Percentiles rank a stretch among this genome's conserved stretches.
Conservation (phyloP, 345 rosid species). For the Salix viminalis region DNA sequence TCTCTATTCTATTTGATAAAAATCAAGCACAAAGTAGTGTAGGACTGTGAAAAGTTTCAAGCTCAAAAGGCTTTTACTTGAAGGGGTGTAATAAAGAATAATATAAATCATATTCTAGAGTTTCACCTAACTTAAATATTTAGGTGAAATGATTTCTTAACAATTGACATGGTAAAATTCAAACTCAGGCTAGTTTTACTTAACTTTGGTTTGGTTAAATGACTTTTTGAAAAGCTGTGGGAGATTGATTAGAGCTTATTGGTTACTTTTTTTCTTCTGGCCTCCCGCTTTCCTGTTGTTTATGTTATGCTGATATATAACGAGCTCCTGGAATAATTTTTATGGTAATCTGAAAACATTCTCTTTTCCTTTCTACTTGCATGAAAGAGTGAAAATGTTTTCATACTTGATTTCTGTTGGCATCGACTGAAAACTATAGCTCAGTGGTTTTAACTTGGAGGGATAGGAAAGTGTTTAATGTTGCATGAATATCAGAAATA, state of each 20-base stretch:
- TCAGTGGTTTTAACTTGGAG: neutral
- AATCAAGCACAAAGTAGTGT: too few species aligned
- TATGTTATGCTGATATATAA: neutral
- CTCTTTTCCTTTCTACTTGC: neutral
- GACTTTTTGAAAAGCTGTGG: constrained; percentile 29
- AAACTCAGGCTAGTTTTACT: constrained; percentile 6
- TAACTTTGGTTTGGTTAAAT: constrained; percentile 2
- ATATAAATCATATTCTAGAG: too few species aligned
- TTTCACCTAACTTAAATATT: too few species aligned
- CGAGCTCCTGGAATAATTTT: neutral
- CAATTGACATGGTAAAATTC: constrained; percentile 5
- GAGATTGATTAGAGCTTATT: constrained; percentile 18
- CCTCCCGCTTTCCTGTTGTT: constrained; percentile 2
- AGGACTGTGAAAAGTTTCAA: fast-evolving
- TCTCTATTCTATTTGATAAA: too few species aligned
- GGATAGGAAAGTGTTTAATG: neutral
- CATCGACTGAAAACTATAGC: neutral
- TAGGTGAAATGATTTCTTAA: too few species aligned
- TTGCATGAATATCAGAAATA: neutral
- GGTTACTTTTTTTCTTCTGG: constrained; percentile 10
- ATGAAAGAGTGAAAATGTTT: neutral
- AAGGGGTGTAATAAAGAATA: too few species aligned
- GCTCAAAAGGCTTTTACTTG: too few species aligned
- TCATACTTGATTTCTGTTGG: neutral
- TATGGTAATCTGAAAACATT: neutral